Conservation (phyloP, 2,329 filamentous ascomycete species). For the Lecanicillium sp. region DNA sequence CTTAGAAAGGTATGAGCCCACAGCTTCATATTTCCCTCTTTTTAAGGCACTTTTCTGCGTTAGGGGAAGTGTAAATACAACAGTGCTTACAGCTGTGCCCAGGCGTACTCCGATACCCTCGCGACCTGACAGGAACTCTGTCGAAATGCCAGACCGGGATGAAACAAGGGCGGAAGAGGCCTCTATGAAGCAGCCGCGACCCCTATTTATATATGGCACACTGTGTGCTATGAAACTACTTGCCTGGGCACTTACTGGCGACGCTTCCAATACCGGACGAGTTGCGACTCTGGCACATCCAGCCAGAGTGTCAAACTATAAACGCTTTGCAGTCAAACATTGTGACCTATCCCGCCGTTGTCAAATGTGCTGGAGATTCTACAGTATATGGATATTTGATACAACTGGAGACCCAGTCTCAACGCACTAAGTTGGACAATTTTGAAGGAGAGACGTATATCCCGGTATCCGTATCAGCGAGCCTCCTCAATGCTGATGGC, state of each 20-base stretch:
- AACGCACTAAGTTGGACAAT: slow-evolving; percentile 23
- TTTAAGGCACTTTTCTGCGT: too few species aligned
- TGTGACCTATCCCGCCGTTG: slow-evolving; percentile 18
- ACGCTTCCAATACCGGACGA: background rate
- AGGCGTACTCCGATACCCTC: too few species aligned
- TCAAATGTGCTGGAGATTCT: slow-evolving; percentile 6
- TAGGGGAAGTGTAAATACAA: too few species aligned
- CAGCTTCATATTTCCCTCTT: too few species aligned
- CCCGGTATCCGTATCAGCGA: slow-evolving; percentile 6
- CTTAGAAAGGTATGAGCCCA: too few species aligned
- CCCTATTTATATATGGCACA: background rate
- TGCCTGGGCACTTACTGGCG: background rate
- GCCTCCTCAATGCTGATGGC: slow-evolving; percentile 4
- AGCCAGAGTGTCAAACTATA: slow-evolving; percentile 9
- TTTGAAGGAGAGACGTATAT: slow-evolving; percentile 22
- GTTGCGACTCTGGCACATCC: background rate
- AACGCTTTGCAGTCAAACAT: slow-evolving; percentile 11
- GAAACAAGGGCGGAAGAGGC: too few species aligned
- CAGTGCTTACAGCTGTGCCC: too few species aligned
- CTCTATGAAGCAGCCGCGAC: background rate
- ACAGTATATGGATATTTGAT: slow-evolving; percentile 19
- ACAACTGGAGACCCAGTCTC: slow-evolving; percentile 11
- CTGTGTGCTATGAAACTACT: background rate
- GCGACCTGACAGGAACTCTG: too few species aligned
- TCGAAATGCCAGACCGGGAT: too few species aligned